Evolutionary conservation across 148 eudicot species (phyloP).

Genomic region (Dianthus caryophyllus): DNA sequence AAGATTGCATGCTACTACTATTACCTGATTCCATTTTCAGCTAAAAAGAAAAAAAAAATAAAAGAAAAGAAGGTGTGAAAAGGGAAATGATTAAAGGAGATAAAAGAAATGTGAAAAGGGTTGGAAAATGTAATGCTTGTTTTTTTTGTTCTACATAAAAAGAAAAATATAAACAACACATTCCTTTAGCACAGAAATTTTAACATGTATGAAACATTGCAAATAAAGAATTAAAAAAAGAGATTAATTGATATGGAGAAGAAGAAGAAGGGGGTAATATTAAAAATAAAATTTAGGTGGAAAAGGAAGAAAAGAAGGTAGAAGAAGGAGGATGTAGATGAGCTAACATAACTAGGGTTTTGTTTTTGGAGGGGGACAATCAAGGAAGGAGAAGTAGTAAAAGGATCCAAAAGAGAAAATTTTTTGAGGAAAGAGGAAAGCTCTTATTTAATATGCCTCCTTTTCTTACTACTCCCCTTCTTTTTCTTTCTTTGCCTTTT

Average conservation of each 20-base stretch:
- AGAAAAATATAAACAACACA: no score
- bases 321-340: conserved; percentile 10
- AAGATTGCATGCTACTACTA: conserved; percentile 70
- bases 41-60: background rate
- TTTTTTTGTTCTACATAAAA: background rate
- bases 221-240: no score
- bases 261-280: no score
- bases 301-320: background rate
- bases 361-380: background rate
- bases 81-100: background rate
- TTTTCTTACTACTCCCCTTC: background rate
- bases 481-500: no score
- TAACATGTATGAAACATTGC: no score
- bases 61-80: background rate
- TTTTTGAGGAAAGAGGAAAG: conserved; percentile 9
- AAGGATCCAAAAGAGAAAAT: conserved; percentile 12
- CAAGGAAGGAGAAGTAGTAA: background rate
- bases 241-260: no score
- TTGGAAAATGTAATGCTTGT: conserved; percentile 23
- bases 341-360: conserved; percentile 32
- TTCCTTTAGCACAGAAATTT: no score
- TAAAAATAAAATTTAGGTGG: conserved; percentile 3
- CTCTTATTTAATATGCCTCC: conserved; percentile 14
- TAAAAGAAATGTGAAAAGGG: conserved; percentile 17
- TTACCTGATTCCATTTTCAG: conserved; percentile 63